Percentiles rank a stretch among this genome's conserved stretches.
Evolutionary conservation across 176 grass and related monocot genomes (phyloP).

Genomic region (barley (Hordeum vulgare)): DNA sequence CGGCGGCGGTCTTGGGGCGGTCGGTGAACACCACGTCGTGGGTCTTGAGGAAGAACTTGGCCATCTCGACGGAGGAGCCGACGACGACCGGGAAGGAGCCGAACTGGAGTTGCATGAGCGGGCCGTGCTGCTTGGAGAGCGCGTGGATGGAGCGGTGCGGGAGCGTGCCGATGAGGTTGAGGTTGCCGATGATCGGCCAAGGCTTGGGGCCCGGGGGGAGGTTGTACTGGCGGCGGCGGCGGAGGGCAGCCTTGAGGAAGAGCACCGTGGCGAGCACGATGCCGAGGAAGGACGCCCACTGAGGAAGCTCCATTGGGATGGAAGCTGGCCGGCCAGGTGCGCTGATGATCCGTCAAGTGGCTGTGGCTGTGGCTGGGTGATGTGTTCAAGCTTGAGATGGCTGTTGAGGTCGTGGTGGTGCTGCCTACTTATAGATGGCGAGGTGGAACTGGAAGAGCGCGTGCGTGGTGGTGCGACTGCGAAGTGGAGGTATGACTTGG

Average conservation of each 20-base stretch:
- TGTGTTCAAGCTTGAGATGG: background rate
- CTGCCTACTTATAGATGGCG: slow-evolving; percentile 23
- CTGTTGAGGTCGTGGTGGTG: background rate
- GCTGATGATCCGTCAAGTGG: too few species aligned
- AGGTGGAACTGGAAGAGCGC: background rate
- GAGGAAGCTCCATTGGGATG: slow-evolving; percentile 36
- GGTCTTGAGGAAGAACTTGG: slow-evolving; percentile 73
- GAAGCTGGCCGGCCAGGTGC: background rate
- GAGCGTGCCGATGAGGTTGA: slow-evolving; percentile 54
- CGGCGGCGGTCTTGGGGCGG: slow-evolving; percentile 57
- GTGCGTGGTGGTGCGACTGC: background rate
- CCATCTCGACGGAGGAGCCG: slow-evolving; percentile 60
- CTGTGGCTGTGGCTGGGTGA: background rate
- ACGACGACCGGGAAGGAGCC: slow-evolving; percentile 61
- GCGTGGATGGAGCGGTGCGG: slow-evolving; percentile 73
- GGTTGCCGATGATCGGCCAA: slow-evolving; percentile 77
- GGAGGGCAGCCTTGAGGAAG: slow-evolving; percentile 19
- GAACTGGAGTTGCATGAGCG: slow-evolving; percentile 48
- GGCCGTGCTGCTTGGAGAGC: slow-evolving; percentile 48
- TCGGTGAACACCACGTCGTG: slow-evolving; percentile 60
- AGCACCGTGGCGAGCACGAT: slow-evolving; percentile 36
- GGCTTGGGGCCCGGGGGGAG: slow-evolving; percentile 58
- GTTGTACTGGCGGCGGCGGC: slow-evolving; percentile 32
- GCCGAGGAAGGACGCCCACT: slow-evolving; percentile 32
- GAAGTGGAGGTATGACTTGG: background rate